Percentiles rank a stretch among this genome's conserved stretches.
Evolutionary conservation across 2,329 filamentous ascomycete species (phyloP).

Genomic region (Sporothrix brasiliensis): DNA sequence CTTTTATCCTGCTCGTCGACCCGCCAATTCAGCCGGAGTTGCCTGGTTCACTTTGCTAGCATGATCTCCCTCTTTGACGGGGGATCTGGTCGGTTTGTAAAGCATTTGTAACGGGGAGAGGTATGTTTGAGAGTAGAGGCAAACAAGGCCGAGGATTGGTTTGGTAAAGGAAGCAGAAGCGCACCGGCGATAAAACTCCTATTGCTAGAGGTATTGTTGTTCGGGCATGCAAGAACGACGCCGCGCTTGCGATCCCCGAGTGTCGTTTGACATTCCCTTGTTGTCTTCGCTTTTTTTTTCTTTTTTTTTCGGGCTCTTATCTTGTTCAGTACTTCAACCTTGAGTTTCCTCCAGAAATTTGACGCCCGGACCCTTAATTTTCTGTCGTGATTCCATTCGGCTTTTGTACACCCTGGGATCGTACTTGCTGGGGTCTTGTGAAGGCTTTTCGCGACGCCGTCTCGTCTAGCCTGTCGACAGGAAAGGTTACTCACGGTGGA

Average conservation of each 20-base stretch:
- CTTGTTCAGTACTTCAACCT: too few relatives aligned
- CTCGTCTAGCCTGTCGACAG: slow-evolving; percentile 9
- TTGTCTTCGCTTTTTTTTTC: too few relatives aligned
- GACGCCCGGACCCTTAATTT: neutral
- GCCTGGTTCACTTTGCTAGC: neutral
- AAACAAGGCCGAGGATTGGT: neutral
- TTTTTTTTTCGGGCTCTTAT: too few relatives aligned
- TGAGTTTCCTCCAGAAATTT: slow-evolving; percentile 3
- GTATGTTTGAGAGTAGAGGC: neutral
- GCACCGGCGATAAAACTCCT: neutral
- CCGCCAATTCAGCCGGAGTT: slow-evolving; percentile 27
- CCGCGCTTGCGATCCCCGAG: neutral
- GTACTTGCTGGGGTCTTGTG: slow-evolving; percentile 19
- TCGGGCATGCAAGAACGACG: neutral
- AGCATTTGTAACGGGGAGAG: neutral
- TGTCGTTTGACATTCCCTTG: neutral
- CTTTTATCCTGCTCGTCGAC: slow-evolving; percentile 7
- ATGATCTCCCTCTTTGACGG: neutral
- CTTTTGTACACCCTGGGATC: neutral
- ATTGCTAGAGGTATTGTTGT: neutral
- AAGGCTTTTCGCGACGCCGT: slow-evolving; percentile 9
- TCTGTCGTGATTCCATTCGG: slow-evolving; percentile 20
- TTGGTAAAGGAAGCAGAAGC: neutral
- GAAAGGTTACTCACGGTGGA: too few relatives aligned
- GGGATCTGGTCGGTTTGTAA: neutral